These are phyloP conservation scores for Microcyclospora pomicola DNA, from an alignment of 2,329 filamentous ascomycete genomes.

Conservation along the genomic window DNA sequence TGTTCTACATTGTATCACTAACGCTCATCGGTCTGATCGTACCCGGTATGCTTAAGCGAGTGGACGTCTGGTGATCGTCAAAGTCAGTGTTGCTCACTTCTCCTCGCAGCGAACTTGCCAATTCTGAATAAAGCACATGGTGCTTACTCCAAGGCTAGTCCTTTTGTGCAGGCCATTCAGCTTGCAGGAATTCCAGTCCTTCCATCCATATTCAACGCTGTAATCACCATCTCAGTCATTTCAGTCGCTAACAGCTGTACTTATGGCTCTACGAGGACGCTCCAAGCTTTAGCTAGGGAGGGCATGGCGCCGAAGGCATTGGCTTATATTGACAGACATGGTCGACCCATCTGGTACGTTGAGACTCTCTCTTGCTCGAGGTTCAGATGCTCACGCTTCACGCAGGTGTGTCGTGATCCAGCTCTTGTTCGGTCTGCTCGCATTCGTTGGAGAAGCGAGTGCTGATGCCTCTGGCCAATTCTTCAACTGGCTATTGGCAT, in stretches of 20 bases:
- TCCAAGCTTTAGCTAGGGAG: slow-evolving; percentile 74
- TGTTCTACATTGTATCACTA: slow-evolving; percentile 24
- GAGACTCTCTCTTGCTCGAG: no score
- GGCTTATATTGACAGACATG: slow-evolving; percentile 57
- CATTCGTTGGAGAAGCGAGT: slow-evolving; percentile 58
- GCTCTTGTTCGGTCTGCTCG: slow-evolving; percentile 54
- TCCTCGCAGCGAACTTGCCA: no score
- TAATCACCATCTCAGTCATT: slow-evolving; percentile 49
- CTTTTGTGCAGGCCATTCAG: slow-evolving; percentile 50
- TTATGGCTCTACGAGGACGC: slow-evolving; percentile 58
- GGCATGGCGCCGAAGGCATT: slow-evolving; percentile 42
- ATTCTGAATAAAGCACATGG: slow-evolving; percentile 10
- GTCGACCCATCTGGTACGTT: slow-evolving; percentile 53
- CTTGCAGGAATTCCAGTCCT: slow-evolving; percentile 45
- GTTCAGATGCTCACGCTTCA: no score
- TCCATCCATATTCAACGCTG: slow-evolving; percentile 52
- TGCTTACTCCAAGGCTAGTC: slow-evolving; percentile 16
- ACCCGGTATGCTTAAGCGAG: slow-evolving; percentile 2
- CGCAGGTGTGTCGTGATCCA: slow-evolving; percentile 44
- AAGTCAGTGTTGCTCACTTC: no score
- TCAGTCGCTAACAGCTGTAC: slow-evolving; percentile 45
- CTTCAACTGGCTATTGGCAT: slow-evolving; percentile 67
- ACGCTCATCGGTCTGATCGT: slow-evolving; percentile 22
- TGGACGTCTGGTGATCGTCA: no score
- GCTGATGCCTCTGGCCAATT: slow-evolving; percentile 45